Evolutionary conservation across 768 basidiomycete genomes (phyloP).

Genomic region (Ramaria rubella): DNA sequence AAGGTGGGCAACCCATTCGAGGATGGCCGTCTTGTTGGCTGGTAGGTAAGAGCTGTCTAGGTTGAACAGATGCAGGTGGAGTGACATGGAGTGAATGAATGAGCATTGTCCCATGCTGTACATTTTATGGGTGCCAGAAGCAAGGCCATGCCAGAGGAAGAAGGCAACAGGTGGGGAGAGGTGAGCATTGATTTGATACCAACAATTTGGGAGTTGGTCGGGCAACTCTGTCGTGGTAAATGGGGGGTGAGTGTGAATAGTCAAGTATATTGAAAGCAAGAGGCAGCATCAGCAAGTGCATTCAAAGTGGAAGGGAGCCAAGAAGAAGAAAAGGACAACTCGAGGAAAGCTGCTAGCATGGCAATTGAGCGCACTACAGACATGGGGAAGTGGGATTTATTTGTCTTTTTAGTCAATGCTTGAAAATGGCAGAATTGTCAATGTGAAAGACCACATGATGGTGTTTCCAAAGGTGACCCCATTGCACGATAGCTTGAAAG

Average conservation of each 20-base stretch:
- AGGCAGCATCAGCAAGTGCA: conserved; percentile 16
- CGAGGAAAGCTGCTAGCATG: conserved; percentile 11
- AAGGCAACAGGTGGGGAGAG: conserved; percentile 13
- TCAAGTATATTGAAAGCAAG: conserved; percentile 17
- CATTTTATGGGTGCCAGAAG: conserved; percentile 24
- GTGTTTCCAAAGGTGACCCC: conserved; percentile 21
- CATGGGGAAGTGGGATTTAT: conserved; percentile 11
- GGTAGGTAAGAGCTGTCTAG: conserved; percentile 6
- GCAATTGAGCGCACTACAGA: conserved; percentile 12
- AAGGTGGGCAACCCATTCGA: conserved; percentile 22
- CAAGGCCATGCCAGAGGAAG: conserved; percentile 28
- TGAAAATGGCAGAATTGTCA: conserved; percentile 25
- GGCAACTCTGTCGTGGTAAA: conserved; percentile 21
- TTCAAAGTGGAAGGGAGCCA: conserved; percentile 15
- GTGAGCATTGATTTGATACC: conserved; percentile 15
- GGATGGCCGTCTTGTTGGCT: conserved; percentile 3
- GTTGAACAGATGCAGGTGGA: conserved; percentile 12
- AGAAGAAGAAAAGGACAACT: conserved; percentile 13
- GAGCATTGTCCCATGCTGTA: conserved; percentile 27
- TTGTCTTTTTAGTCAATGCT: conserved; percentile 6
- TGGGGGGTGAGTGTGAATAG: conserved; percentile 22
- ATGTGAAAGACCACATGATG: conserved; percentile 24
- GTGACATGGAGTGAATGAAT: conserved; percentile 23
- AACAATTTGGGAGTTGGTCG: conserved; percentile 12
- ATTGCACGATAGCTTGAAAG: conserved; percentile 24